Percentiles rank a stretch among this genome's conserved stretches.
These are phyloP conservation scores for Nicotiana benthamiana DNA, from an alignment of 257 asterid genomes.

Conservation along the genomic window DNA sequence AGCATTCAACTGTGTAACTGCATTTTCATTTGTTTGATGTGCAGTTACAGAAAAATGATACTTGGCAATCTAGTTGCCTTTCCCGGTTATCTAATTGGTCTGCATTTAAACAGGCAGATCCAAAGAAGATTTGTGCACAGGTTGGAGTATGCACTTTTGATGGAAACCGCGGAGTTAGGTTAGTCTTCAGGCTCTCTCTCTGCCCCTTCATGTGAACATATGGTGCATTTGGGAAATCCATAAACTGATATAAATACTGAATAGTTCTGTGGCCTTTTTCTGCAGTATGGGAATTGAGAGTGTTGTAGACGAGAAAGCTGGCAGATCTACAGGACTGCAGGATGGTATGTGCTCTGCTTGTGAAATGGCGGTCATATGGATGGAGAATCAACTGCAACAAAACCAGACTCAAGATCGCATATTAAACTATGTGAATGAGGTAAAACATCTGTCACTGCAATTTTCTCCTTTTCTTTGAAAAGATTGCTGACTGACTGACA, in stretches of 20 bases:
- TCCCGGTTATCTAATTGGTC: not conserved
- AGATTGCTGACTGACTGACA: constrained; percentile 18
- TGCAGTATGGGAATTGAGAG: constrained; percentile 74
- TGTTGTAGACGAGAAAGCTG: constrained; percentile 59
- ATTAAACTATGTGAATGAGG: constrained; percentile 29
- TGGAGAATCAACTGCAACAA: constrained; percentile 51
- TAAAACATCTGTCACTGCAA: not conserved
- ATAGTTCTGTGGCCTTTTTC: not conserved
- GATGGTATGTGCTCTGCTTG: constrained; percentile 60
- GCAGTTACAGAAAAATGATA: not conserved
- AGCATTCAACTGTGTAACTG: not conserved
- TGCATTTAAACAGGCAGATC: constrained; percentile 44
- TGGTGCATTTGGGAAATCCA: not conserved
- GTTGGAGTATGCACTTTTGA: constrained; percentile 80
- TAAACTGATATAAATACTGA: not conserved
- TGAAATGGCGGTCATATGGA: constrained; percentile 67
- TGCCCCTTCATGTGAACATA: not conserved
- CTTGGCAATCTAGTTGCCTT: not conserved
- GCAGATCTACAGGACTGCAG: constrained; percentile 41
- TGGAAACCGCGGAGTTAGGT: constrained; percentile 91
- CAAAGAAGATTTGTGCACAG: constrained; percentile 81
- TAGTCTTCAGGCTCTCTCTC: constrained; percentile 2
- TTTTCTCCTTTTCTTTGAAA: constrained; percentile 7
- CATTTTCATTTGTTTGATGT: not conserved
- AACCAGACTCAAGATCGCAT: constrained; percentile 42